phyloP scores from a whole-genome alignment of 345 rosid species.

The Dimocarpus longan region DNA sequence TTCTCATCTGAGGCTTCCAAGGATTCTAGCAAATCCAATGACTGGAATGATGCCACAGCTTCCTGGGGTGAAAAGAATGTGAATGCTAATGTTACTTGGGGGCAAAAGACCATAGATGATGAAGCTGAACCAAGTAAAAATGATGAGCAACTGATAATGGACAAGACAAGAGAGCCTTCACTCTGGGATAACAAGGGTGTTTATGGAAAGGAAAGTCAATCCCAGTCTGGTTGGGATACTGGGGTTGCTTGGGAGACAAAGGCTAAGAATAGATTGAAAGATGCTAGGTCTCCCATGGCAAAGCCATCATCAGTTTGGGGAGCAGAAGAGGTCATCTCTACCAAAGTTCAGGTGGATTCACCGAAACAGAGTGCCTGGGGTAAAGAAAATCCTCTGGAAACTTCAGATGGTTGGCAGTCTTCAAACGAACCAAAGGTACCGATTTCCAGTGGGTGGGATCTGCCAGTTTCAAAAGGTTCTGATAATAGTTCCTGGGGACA shows the following conservation, averaged over 20 bases:
- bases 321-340: conserved; percentile 9
- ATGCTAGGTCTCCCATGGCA: conserved; percentile 21
- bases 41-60: background rate
- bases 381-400: conserved; percentile 1
- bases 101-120: background rate
- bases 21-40: conserved; percentile 14
- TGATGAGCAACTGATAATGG: background rate
- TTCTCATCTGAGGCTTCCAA: background rate
- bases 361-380: conserved; percentile 30
- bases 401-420: background rate
- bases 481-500: conserved; percentile 24
- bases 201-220: background rate
- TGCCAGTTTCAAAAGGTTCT: background rate
- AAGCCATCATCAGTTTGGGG: conserved; percentile 25
- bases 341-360: conserved; percentile 16
- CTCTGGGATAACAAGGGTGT: background rate
- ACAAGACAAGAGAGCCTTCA: background rate
- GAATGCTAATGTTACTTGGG: conserved; percentile 7
- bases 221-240: conserved; percentile 17
- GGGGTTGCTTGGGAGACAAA: conserved; percentile 33
- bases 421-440: background rate
- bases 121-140: background rate
- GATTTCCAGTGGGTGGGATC: background rate
- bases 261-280: conserved; percentile 15
- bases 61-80: conserved; percentile 2